Percentiles rank a stretch among this genome's conserved stretches.
phyloP scores from a whole-genome alignment of 129 eudicot species.

The Kitagawia praeruptora region DNA sequence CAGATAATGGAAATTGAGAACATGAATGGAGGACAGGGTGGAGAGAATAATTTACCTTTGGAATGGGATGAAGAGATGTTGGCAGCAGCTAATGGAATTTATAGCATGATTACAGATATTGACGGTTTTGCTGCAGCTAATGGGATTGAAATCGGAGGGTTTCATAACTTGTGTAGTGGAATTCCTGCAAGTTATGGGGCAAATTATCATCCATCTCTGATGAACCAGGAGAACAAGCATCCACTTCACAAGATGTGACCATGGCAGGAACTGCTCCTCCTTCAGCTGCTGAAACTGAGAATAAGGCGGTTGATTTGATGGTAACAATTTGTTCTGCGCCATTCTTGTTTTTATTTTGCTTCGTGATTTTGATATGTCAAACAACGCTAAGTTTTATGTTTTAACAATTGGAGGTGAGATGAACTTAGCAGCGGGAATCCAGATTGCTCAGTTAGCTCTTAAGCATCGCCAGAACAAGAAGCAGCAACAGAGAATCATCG shows the following conservation, averaged over 20 bases:
- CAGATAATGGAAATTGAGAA: constrained; percentile 22
- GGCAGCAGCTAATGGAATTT: constrained; percentile 9
- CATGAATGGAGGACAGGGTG: background rate
- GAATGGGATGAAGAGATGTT: constrained; percentile 23
- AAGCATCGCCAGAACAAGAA: constrained; percentile 98
- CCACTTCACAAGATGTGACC: constrained; percentile 76
- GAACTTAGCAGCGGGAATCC: constrained; percentile 95
- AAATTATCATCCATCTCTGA: constrained; percentile 13
- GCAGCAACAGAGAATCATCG: constrained; percentile 91
- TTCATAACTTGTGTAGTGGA: constrained; percentile 23
- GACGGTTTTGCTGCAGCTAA: constrained; percentile 16
- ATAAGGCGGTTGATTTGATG: constrained; percentile 56
- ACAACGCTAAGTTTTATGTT: no score
- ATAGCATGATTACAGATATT: constrained; percentile 5
- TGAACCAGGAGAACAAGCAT: constrained; percentile 44
- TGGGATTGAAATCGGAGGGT: constrained; percentile 20
- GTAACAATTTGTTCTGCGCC: constrained; percentile 18
- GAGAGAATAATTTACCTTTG: constrained; percentile 13
- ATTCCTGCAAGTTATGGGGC: constrained; percentile 8
- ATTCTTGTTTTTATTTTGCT: background rate
- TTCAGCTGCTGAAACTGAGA: constrained; percentile 58
- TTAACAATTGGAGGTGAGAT: constrained; percentile 98
- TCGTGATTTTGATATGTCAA: no score
- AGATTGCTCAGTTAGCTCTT: constrained; percentile 92
- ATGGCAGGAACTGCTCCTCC: constrained; percentile 69